Conservation (phyloP, 768 basidiomycete genomes). For the Cyclocybe cylindracea region DNA sequence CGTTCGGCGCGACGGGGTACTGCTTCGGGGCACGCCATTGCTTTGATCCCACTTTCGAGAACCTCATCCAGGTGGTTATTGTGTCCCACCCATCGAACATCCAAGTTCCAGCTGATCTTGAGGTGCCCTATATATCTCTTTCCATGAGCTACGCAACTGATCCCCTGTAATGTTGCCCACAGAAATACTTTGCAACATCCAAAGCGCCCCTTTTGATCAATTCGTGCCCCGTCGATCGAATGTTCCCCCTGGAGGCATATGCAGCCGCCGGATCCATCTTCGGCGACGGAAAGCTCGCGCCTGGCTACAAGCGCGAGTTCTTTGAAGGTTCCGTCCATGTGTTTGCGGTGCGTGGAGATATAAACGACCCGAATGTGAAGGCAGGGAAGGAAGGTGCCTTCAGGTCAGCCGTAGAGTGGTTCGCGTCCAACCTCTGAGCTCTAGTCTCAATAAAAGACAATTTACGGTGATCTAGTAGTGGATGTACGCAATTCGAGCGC, state of each 20-base stretch:
- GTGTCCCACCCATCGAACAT: conserved; percentile 65
- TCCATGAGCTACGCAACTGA: too few relatives aligned
- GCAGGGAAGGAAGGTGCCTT: too few relatives aligned
- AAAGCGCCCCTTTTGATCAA: conserved; percentile 68
- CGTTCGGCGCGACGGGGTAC: conserved; percentile 61
- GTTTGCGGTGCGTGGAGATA: too few relatives aligned
- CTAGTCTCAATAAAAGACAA: too few relatives aligned
- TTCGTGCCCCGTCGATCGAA: conserved; percentile 53
- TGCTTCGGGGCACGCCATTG: conserved; percentile 69
- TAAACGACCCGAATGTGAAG: too few relatives aligned
- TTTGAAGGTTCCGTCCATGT: conserved; percentile 53
- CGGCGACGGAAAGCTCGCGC: conserved; percentile 43
- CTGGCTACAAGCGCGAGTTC: conserved; percentile 51
- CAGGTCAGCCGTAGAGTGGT: too few relatives aligned
- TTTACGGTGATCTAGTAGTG: too few relatives aligned
- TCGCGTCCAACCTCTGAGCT: too few relatives aligned
- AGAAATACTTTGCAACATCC: conserved; percentile 49
- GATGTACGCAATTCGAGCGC: too few relatives aligned
- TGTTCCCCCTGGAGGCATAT: conserved; percentile 50
- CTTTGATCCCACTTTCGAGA: conserved; percentile 61
- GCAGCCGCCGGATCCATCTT: conserved; percentile 50
- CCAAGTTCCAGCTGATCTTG: conserved; percentile 53
- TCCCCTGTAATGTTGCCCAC: neutral
- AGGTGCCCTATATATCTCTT: too few relatives aligned
- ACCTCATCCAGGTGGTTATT: conserved; percentile 44